A percentile compares a stretch with the other conserved stretches of the same genome.
Conservation (phyloP, 352 stramenopile species). For the Stephanocyclus meneghinianus region DNA sequence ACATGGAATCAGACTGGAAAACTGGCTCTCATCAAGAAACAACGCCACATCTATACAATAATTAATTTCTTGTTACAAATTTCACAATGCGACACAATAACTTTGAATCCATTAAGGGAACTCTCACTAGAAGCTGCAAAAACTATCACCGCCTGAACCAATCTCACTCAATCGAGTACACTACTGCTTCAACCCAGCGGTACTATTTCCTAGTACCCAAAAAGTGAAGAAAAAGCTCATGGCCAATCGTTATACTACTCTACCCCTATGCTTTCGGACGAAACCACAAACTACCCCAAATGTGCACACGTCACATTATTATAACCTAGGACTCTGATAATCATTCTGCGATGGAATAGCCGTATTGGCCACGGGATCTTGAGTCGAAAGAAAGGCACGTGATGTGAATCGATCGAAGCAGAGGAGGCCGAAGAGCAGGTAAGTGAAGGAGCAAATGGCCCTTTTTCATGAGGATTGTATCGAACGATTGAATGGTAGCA, state of each 20-base stretch:
- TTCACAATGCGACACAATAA: neutral
- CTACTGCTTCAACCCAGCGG: too few relatives aligned
- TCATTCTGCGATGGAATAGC: constrained; percentile 29
- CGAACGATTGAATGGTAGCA: constrained; percentile 9
- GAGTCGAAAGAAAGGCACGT: constrained; percentile 65
- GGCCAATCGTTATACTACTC: neutral
- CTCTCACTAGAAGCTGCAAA: neutral
- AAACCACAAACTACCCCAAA: neutral
- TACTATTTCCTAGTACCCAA: neutral
- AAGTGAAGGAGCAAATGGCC: constrained; percentile 57
- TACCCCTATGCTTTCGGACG: neutral
- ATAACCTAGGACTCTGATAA: constrained; percentile 32
- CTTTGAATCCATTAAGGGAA: neutral
- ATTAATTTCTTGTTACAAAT: constrained; percentile 10
- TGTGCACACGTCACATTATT: neutral
- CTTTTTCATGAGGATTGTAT: constrained; percentile 32
- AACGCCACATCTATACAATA: constrained; percentile 9
- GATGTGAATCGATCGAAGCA: constrained; percentile 76
- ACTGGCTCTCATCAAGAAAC: too few relatives aligned
- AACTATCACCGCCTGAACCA: neutral
- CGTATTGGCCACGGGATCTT: constrained; percentile 63
- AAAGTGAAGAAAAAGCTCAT: neutral
- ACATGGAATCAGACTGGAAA: too few relatives aligned
- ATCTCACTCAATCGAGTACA: too few relatives aligned
- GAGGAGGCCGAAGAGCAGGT: constrained; percentile 67